phyloP scores from a whole-genome alignment of 495 filamentous ascomycete species.

The Penicillium canescens region DNA sequence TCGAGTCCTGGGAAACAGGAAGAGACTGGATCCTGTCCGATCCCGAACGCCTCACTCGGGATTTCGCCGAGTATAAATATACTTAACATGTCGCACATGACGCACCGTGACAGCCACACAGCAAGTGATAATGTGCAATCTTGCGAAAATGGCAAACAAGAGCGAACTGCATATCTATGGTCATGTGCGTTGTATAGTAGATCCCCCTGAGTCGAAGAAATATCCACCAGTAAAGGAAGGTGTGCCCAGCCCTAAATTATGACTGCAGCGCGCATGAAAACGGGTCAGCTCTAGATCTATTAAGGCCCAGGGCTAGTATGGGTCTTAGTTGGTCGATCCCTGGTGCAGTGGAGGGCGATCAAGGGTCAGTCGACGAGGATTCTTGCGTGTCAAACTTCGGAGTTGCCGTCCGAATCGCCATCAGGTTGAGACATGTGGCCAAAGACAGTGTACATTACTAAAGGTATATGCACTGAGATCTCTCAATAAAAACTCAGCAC shows the following conservation, averaged over 20 bases:
- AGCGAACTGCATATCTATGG: neutral
- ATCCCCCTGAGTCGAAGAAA: neutral
- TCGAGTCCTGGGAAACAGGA: neutral
- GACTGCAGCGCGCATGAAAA: neutral
- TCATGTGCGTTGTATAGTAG: neutral
- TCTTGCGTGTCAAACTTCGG: neutral
- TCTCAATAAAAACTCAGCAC: neutral
- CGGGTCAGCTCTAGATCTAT: conserved; percentile 11
- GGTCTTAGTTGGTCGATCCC: conserved; percentile 6
- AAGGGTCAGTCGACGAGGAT: neutral
- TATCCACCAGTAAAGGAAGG: neutral
- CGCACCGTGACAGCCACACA: neutral
- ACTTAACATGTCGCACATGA: neutral
- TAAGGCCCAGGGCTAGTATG: conserved; percentile 3
- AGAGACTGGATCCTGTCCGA: neutral
- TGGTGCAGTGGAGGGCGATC: conserved; percentile 6
- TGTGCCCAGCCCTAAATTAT: neutral
- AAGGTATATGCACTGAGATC: neutral
- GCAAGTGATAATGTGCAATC: neutral
- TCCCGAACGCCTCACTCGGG: conserved; percentile 4
- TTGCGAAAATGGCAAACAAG: too few relatives aligned
- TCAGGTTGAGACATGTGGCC: too few relatives aligned
- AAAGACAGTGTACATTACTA: too few relatives aligned
- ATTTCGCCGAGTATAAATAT: neutral
- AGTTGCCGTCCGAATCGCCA: too few relatives aligned